A percentile compares a stretch with the other conserved stretches of the same genome.
Conservation (phyloP, 2,329 filamentous ascomycete species). For the Seiridium unicorne region DNA sequence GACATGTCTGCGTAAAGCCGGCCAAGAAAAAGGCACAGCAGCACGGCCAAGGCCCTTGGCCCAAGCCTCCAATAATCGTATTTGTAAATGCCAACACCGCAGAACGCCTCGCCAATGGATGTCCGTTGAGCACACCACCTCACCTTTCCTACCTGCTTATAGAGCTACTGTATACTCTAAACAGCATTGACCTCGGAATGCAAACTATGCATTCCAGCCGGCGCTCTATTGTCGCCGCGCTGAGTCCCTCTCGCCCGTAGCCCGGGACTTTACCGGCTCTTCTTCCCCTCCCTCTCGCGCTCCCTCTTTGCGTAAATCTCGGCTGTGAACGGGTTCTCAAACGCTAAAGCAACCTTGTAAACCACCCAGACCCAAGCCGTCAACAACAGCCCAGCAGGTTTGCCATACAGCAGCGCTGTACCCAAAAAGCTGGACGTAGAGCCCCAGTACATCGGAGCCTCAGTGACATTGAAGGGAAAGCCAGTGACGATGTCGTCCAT, state of each 20-base stretch:
- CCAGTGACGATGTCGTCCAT: conserved; percentile 94
- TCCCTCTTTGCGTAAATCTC: conserved; percentile 91
- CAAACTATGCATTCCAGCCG: too few species aligned
- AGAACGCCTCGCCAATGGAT: conserved; percentile 10
- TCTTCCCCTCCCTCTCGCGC: conserved; percentile 46
- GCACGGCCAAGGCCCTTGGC: not conserved
- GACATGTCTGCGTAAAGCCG: not conserved
- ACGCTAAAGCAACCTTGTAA: conserved; percentile 78
- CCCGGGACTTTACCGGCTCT: conserved; percentile 40
- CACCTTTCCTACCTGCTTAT: not conserved
- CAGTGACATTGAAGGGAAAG: conserved; percentile 92
- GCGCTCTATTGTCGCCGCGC: not conserved
- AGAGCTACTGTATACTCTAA: too few species aligned
- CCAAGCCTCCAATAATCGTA: not conserved
- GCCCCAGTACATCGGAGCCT: conserved; percentile 95
- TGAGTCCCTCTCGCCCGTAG: not conserved
- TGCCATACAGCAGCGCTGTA: conserved; percentile 79
- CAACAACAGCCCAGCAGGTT: conserved; percentile 80
- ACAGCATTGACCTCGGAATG: too few species aligned
- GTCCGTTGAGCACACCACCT: conserved; percentile 12
- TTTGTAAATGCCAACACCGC: conserved; percentile 3
- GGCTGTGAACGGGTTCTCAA: conserved; percentile 92
- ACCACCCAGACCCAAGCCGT: conserved; percentile 72
- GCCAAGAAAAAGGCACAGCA: not conserved
- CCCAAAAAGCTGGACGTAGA: conserved; percentile 90